Base-by-base conservation (phyloP, 805 yeast species). In the Kuraishia hungarica region DNA sequence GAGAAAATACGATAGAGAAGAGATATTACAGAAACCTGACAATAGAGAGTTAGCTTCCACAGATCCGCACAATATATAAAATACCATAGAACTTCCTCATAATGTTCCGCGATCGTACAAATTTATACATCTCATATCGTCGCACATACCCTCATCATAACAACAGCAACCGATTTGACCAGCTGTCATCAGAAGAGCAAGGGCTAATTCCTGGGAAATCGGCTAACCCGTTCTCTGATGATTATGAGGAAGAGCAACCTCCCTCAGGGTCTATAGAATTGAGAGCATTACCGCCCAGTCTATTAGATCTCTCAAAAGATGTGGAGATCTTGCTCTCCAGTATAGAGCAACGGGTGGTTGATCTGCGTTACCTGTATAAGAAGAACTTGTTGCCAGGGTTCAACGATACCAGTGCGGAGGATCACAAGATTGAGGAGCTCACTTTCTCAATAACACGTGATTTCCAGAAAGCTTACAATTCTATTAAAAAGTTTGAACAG, bases 41-140 rank as follows among this genome's bases (percentile, higher is more conserved):
- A n/a, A n/a, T n/a, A n/a, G n/a, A n/a, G n/a, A n/a, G n/a, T n/a
- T n/a, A n/a, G n/a, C n/a, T n/a, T n/a, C n/a, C n/a, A n/a, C n/a
- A n/a, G n/a, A n/a, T n/a, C n/a, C n/a, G n/a, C n/a, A n/a, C n/a
- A n/a, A n/a, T n/a, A n/a, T n/a, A n/a, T 26, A 26, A 10, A 26
- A n/a, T n/a, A 26, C 24, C 49, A 46, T 24, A 10, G n/a, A n/a
- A n/a, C n/a, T n/a, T n/a, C n/a, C n/a, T n/a, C 28, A 35, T 2
- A 54, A 90, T 93, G 97, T 89, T 87, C 65, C 79, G 98, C 67
- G 98, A 94, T 71, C 78, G 97, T 67, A 94, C 99, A n/a, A 93
- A 92, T 65, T 77, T 93, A 60, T 93, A 78, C 69, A 74, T 91
- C 22, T 90, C 97, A 51, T 93, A 88, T 66, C 82, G 99, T 59